Percentiles rank a stretch among this genome's conserved stretches.
phyloP scores from a whole-genome alignment of 371 early-diverging fungal genomes.

The Saksenaea oblongispora region DNA sequence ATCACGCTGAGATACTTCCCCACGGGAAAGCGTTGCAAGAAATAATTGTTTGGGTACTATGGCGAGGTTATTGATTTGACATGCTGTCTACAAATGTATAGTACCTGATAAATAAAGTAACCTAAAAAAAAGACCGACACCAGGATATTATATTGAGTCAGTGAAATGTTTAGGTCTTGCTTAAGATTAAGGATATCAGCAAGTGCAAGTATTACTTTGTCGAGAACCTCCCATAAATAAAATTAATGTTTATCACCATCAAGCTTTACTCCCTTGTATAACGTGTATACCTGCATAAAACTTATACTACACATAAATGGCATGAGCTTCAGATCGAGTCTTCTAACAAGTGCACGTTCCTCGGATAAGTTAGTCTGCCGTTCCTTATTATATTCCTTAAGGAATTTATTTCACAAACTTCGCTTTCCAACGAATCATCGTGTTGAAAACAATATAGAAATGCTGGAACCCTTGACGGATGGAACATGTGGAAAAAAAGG shows the following conservation, averaged over 20 bases:
- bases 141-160: slow-evolving; percentile 30
- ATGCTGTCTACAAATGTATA: too few relatives aligned
- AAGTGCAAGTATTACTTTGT: slow-evolving; percentile 42
- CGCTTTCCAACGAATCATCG: too few relatives aligned
- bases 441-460: too few relatives aligned
- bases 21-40: slow-evolving; percentile 37
- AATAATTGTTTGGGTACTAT: slow-evolving; percentile 43
- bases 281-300: slow-evolving; percentile 37
- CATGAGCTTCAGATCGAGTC: slow-evolving; percentile 36
- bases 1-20: slow-evolving; percentile 35
- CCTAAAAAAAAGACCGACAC: slow-evolving; percentile 43
- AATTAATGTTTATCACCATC: neutral
- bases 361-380: slow-evolving; percentile 5
- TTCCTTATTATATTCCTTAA: neutral
- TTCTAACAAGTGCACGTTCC: slow-evolving; percentile 33
- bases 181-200: slow-evolving; percentile 31
- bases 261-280: neutral
- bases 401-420: too few relatives aligned
- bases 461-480: too few relatives aligned
- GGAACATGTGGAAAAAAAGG: too few relatives aligned
- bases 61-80: neutral
- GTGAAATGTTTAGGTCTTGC: slow-evolving; percentile 24
- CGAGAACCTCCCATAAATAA: slow-evolving; percentile 30
- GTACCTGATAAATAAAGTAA: slow-evolving; percentile 39
- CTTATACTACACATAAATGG: slow-evolving; percentile 37